Evolutionary conservation across 176 grass and related monocot genomes (phyloP), one percentile per base, ranked within the genome.

Genomic region (Hsuehochloa calcarea): DNA sequence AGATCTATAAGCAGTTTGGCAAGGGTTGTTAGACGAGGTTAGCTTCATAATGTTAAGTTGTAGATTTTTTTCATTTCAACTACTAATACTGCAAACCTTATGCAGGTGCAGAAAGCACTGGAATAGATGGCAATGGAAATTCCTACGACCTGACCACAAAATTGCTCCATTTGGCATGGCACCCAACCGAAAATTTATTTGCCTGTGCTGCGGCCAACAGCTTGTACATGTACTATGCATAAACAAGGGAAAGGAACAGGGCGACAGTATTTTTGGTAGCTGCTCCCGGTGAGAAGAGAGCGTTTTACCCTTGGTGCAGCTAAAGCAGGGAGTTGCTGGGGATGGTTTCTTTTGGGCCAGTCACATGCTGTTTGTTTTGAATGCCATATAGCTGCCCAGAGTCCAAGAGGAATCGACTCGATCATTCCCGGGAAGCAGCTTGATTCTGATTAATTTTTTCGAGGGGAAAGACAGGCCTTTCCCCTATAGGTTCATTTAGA

Each of bases 181-280:
- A 97, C 63, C 94, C 94, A 56, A 69, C 68, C 0, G 94, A 97
- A 85, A 94, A 92, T 85, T 87, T 90, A 86, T 92, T 97, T 89
- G 94, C 92, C 5, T 97, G 94, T 89, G 94, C 94, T 87, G 92
- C 92, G 37, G 92, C 90, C 77, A 97, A 94, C 80, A 97, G 94
- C 84, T 90, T 97, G 88, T 97, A 97, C 90, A 97, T 97, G 94
- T 97, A 97, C 72, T 92, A 94, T 58, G 92, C 92, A 65, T 97
- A 91, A 90, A 79, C 78, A 82, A 58, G 68, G 51, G 3, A 29
- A 56, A 60, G 50, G 43, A 80, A 68, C 65, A 85, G 85, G 79
- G 70, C 27, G 31, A 82, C 60, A 64, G 65, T 74, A 78, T 70
- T 79, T 90, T 86, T 87, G 74, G 69, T n/a, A 78, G 89, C 72